A percentile compares a stretch with the other conserved stretches of the same genome.
phyloP scores from a whole-genome alignment of 345 rosid species.

The Aquilaria malaccensis region DNA sequence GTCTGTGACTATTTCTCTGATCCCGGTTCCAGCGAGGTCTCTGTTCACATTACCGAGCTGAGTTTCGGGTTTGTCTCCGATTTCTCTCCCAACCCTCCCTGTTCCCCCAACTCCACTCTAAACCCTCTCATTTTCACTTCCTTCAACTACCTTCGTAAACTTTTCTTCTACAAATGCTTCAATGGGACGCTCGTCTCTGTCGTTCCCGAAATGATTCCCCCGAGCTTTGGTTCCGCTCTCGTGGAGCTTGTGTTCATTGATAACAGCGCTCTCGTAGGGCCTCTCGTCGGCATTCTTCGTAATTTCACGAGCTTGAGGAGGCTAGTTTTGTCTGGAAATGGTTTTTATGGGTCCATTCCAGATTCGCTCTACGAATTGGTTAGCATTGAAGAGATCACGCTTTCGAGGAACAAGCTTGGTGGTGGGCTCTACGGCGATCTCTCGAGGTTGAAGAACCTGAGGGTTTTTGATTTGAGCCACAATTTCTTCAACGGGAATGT shows the following conservation, averaged over 20 bases:
- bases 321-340: slow-evolving; percentile 46
- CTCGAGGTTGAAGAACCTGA: slow-evolving; percentile 33
- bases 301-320: slow-evolving; percentile 40
- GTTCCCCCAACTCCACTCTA: slow-evolving; percentile 43
- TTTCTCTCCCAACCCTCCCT: slow-evolving; percentile 52
- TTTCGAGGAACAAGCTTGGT: slow-evolving; percentile 47
- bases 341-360: slow-evolving; percentile 44
- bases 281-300: slow-evolving; percentile 28
- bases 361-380: slow-evolving; percentile 28
- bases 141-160: slow-evolving; percentile 48
- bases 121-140: slow-evolving; percentile 45
- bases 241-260: slow-evolving; percentile 57
- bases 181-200: slow-evolving; percentile 23
- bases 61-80: slow-evolving; percentile 61
- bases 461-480: slow-evolving; percentile 44
- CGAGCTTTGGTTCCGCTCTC: slow-evolving; percentile 27
- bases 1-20: slow-evolving; percentile 41
- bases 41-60: slow-evolving; percentile 47
- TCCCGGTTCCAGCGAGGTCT: slow-evolving; percentile 10
- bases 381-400: slow-evolving; percentile 41
- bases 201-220: slow-evolving; percentile 23
- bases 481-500: slow-evolving; percentile 35
- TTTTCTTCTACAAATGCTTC: slow-evolving; percentile 65
- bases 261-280: slow-evolving; percentile 43
- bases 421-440: slow-evolving; percentile 30